These are phyloP conservation scores for Pseudognaphalium luteoalbum DNA, from an alignment of 129 eudicot genomes.

Conservation along the genomic window DNA sequence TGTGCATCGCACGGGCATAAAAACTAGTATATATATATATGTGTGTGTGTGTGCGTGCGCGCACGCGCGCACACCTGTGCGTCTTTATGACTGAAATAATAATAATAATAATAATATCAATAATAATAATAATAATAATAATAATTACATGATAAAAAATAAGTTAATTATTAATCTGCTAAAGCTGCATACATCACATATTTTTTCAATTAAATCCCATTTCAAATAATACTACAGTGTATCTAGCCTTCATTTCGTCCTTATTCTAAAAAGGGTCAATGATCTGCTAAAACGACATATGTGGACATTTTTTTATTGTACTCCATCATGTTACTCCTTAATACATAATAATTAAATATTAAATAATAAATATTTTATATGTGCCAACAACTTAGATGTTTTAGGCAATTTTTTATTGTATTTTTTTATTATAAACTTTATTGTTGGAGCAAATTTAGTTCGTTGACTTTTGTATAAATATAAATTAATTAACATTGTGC, in stretches of 20 bases:
- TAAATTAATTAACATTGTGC: not conserved
- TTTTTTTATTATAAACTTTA: not conserved
- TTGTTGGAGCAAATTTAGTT: not conserved
- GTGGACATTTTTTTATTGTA: not conserved
- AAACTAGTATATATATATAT: too few species aligned
- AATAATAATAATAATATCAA: too few species aligned
- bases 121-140: too few species aligned
- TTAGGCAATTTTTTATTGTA: not conserved
- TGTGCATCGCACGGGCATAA: too few species aligned
- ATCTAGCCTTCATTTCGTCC: constrained; percentile 1
- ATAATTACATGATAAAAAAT: too few species aligned
- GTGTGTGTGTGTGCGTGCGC: too few species aligned
- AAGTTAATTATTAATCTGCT: too few species aligned
- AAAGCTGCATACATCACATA: too few species aligned
- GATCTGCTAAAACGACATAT: constrained; percentile 2
- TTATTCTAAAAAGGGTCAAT: not conserved
- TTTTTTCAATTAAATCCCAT: not conserved
- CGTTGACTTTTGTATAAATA: not conserved
- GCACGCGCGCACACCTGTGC: too few species aligned
- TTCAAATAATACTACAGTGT: not conserved
- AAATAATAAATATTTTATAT: not conserved
- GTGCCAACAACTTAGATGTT: not conserved
- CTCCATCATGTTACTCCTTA: not conserved
- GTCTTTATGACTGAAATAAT: too few species aligned
- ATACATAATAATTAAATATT: too few species aligned